A percentile compares a stretch with the other conserved stretches of the same genome.
These are phyloP conservation scores for Mycena rebaudengoi DNA, from an alignment of 768 basidiomycete genomes.

Conservation along the genomic window DNA sequence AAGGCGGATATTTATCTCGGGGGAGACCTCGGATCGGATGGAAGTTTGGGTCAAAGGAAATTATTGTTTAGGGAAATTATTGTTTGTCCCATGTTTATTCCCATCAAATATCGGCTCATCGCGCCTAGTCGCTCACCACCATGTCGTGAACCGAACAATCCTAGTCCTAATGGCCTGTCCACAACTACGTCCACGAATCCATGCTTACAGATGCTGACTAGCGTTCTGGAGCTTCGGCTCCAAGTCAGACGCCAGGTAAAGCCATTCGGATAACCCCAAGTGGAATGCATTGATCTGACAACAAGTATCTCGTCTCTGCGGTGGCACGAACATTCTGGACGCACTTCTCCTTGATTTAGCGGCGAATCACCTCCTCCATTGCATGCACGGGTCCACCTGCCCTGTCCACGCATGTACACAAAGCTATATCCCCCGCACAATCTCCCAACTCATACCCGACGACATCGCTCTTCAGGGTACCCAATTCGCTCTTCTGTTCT, in stretches of 20 bases:
- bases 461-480: neutral
- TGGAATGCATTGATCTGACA: neutral
- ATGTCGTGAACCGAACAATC: too few species aligned
- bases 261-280: too few species aligned
- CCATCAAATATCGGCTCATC: too few species aligned
- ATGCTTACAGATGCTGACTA: conserved; percentile 25
- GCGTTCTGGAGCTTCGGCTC: conserved; percentile 58
- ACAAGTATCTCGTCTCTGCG: neutral
- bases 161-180: too few species aligned
- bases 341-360: conserved; percentile 14
- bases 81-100: too few species aligned
- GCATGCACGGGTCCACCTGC: neutral
- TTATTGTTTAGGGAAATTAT: too few species aligned
- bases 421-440: neutral
- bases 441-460: neutral
- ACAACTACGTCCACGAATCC: too few species aligned
- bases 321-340: conserved; percentile 7
- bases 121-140: too few species aligned
- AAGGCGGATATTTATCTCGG: too few species aligned
- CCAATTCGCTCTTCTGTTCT: neutral
- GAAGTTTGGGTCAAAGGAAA: too few species aligned
- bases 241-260: neutral
- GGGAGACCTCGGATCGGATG: too few species aligned
- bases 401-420: conserved; percentile 3
- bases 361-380: conserved; percentile 2